These are phyloP conservation scores for Achlya hypogyna DNA, from an alignment of 352 stramenopile species.

Conservation along the genomic window DNA sequence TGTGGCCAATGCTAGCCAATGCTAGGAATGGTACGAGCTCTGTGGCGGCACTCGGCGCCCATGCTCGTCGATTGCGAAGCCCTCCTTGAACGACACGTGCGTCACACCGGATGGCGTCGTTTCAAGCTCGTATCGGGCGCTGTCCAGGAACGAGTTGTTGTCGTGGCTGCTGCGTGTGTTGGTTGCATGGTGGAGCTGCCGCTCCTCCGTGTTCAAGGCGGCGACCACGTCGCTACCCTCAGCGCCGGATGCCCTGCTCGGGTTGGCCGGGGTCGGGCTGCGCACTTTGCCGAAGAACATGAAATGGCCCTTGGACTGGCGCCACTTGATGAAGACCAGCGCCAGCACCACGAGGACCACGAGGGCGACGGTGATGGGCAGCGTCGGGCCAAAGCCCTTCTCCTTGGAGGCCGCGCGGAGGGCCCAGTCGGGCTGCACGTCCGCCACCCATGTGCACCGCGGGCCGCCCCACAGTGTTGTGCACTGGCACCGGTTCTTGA, in stretches of 20 bases:
- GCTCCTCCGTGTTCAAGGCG: neutral
- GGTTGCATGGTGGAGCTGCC: neutral
- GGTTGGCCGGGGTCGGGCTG: neutral
- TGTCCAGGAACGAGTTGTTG: neutral
- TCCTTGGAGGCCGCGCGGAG: slow-evolving; percentile 23
- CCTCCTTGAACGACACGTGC: neutral
- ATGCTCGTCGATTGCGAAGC: neutral
- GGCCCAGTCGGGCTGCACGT: slow-evolving; percentile 8
- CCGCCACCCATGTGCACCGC: slow-evolving; percentile 28
- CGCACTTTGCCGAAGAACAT: neutral
- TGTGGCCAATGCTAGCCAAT: no score
- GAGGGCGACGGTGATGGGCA: slow-evolving; percentile 4
- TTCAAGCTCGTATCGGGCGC: neutral
- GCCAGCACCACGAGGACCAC: neutral
- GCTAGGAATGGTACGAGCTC: no score
- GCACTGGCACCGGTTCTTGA: slow-evolving; percentile 40
- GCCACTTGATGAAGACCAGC: neutral
- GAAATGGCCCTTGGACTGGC: neutral
- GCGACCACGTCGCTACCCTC: neutral
- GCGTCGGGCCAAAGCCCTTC: slow-evolving; percentile 35
- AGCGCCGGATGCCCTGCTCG: neutral
- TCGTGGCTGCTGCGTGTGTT: neutral
- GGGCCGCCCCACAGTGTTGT: slow-evolving; percentile 31
- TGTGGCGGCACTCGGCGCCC: neutral
- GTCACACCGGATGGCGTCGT: neutral